Evolutionary conservation across 1,284 basidiomycete species (phyloP).

Genomic region (Grifola frondosa): DNA sequence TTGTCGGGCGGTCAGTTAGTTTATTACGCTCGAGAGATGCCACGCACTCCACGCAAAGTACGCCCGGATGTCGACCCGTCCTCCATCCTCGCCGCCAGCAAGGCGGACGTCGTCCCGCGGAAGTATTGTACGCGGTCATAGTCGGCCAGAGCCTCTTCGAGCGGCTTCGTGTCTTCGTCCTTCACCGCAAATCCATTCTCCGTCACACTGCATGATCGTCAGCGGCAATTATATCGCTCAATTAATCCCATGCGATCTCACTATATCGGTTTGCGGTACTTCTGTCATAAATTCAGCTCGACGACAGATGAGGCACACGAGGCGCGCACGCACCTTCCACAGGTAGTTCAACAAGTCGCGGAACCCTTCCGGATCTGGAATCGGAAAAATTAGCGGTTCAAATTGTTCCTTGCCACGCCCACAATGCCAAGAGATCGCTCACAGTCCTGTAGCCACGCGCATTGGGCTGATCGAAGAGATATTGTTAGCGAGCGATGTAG

Average conservation of each 20-base stretch:
- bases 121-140: constrained; percentile 68
- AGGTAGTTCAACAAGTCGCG: constrained; percentile 68
- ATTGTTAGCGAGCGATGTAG: constrained; percentile 3
- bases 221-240: too few species aligned
- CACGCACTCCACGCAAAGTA: constrained; percentile 74
- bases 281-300: constrained; percentile 31
- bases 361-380: constrained; percentile 58
- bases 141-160: constrained; percentile 62
- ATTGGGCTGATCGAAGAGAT: constrained; percentile 43
- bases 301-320: neutral
- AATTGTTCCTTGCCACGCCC: neutral
- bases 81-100: constrained; percentile 58
- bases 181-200: constrained; percentile 77
- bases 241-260: too few species aligned
- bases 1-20: constrained; percentile 1
- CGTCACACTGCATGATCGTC: constrained; percentile 45
- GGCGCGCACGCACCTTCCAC: constrained; percentile 49
- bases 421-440: constrained; percentile 24
- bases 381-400: constrained; percentile 9
- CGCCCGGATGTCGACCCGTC: constrained; percentile 67
- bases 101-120: constrained; percentile 57
- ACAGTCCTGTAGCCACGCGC: constrained; percentile 66
- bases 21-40: neutral
- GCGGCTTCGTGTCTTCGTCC: constrained; percentile 55
- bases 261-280: constrained; percentile 70